Conservation (phyloP, 768 basidiomycete genomes). For the Royoungia palumana region DNA sequence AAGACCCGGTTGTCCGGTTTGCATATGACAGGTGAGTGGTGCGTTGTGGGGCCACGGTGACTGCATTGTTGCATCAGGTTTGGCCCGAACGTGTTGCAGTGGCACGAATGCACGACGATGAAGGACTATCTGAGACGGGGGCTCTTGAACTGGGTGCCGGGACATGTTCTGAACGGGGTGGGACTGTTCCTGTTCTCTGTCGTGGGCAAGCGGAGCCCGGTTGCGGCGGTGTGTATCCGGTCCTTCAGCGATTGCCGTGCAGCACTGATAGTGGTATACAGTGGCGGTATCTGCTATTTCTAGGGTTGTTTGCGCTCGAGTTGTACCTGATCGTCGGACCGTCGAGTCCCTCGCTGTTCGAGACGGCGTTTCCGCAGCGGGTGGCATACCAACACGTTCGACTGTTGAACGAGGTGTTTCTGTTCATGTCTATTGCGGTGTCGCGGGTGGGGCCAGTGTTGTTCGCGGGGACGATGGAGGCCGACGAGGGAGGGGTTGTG, state of each 20-base stretch:
- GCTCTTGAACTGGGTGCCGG: constrained; percentile 56
- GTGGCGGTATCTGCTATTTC: constrained; percentile 82
- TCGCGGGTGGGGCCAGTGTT: constrained; percentile 68
- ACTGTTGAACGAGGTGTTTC: constrained; percentile 73
- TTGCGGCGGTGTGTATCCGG: constrained; percentile 59
- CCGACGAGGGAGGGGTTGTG: constrained; percentile 26
- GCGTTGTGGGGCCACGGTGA: not conserved
- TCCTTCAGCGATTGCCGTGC: constrained; percentile 3
- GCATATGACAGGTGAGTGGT: constrained; percentile 75
- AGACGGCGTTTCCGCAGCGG: constrained; percentile 54
- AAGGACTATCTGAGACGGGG: constrained; percentile 70
- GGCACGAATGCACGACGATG: constrained; percentile 65
- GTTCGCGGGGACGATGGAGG: constrained; percentile 37
- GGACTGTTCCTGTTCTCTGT: constrained; percentile 61
- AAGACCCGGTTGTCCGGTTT: constrained; percentile 73
- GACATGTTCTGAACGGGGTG: constrained; percentile 60
- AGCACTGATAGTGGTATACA: constrained; percentile 30
- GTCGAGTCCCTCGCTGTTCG: constrained; percentile 32
- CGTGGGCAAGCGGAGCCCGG: constrained; percentile 54
- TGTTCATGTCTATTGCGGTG: constrained; percentile 71
- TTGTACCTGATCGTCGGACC: constrained; percentile 60
- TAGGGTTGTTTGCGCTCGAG: constrained; percentile 58
- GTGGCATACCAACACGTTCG: constrained; percentile 74
- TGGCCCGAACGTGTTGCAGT: constrained; percentile 66
- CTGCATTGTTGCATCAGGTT: constrained; percentile 47